Percentiles rank a stretch among this genome's conserved stretches.
Conservation (phyloP, 345 rosid genomes). For the Streptanthus diversifolius region DNA sequence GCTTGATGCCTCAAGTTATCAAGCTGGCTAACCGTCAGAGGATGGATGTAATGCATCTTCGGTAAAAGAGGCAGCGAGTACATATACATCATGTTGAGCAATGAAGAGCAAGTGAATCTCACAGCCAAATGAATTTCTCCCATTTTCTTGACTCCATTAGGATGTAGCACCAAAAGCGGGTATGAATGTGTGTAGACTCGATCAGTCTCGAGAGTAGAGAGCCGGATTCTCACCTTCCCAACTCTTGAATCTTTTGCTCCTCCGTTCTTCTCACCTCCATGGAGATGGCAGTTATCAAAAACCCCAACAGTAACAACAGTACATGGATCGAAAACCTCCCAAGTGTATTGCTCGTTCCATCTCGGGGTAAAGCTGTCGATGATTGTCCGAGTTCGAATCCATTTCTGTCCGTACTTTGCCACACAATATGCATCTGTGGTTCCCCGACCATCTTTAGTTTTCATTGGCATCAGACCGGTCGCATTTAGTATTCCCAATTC, state of each 20-base stretch:
- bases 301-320: conserved; percentile 90
- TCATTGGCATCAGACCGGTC: conserved; percentile 81
- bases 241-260: conserved; percentile 62
- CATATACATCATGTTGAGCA: conserved; percentile 93
- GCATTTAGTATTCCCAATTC: conserved; percentile 81
- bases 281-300: conserved; percentile 81
- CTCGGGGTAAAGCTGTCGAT: conserved; percentile 83
- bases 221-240: conserved; percentile 86
- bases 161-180: conserved; percentile 74
- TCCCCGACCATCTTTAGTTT: conserved; percentile 77
- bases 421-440: conserved; percentile 95
- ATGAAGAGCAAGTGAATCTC: conserved; percentile 78
- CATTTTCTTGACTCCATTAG: conserved; percentile 84
- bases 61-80: conserved; percentile 77
- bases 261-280: conserved; percentile 59
- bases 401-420: conserved; percentile 88
- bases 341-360: conserved; percentile 97
- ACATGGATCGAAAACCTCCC: conserved; percentile 95
- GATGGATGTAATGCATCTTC: conserved; percentile 89
- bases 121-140: conserved; percentile 94
- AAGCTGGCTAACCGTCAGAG: conserved; percentile 81
- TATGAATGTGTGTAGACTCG: conserved; percentile 84
- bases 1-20: conserved; percentile 91
- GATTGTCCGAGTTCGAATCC: conserved; percentile 88
- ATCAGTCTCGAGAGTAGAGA: conserved; percentile 89